phyloP scores from a whole-genome alignment of 2,329 filamentous ascomycete species.

The Nannizziopsis barbatae region DNA sequence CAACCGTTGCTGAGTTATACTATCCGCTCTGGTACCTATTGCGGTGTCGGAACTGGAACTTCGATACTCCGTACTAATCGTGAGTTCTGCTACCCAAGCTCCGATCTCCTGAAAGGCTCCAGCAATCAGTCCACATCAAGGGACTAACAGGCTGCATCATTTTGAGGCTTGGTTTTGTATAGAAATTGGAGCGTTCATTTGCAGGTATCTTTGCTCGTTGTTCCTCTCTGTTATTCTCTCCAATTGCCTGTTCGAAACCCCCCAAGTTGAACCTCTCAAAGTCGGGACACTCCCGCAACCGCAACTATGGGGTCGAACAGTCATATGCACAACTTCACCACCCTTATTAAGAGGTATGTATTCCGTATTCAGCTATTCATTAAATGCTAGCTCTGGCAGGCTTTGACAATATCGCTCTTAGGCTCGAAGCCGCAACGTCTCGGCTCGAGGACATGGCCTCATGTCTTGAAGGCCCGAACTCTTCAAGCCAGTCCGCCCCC shows the following conservation, averaged over 20 bases:
- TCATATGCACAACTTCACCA: conserved; percentile 94
- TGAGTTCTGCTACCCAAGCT: too few relatives aligned
- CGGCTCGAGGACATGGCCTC: conserved; percentile 92
- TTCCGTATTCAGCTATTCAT: neutral
- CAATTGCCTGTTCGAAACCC: too few relatives aligned
- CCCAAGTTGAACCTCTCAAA: neutral
- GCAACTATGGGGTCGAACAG: conserved; percentile 52
- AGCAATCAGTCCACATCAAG: too few relatives aligned
- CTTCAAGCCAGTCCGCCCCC: conserved; percentile 26
- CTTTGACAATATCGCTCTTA: conserved; percentile 32
- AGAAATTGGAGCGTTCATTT: too few relatives aligned
- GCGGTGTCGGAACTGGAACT: neutral
- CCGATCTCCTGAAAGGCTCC: too few relatives aligned
- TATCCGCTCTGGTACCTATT: neutral
- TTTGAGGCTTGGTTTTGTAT: too few relatives aligned
- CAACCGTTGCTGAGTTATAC: too few relatives aligned
- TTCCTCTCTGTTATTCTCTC: too few relatives aligned
- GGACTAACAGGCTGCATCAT: too few relatives aligned
- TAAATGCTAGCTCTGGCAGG: neutral
- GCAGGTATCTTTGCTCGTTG: too few relatives aligned
- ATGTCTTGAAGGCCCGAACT: conserved; percentile 45
- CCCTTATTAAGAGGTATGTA: conserved; percentile 89
- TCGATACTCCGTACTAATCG: too few relatives aligned
- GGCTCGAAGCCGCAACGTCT: conserved; percentile 92
- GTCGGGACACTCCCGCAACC: neutral